Base-by-base conservation (phyloP, 1,284 basidiomycete species). In the Rugosomyces carneus region DNA sequence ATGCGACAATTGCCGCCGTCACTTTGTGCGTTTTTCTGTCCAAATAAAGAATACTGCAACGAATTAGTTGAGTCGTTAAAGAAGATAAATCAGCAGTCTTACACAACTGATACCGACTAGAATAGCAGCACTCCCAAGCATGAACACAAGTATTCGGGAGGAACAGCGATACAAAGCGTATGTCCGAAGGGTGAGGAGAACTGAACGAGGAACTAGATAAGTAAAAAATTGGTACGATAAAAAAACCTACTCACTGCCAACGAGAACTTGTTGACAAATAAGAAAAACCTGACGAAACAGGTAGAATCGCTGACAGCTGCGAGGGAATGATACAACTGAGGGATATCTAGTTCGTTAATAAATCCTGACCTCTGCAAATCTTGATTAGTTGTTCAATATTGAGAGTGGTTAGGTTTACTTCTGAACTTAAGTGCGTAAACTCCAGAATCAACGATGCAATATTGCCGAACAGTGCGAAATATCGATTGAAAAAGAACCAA, bases 401-500 rank as follows among this genome's bases (percentile, higher is more conserved):
- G n/a, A 8, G n/a, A 34, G 5, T 8, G 15, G 5, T 15, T 3
- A 34, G 5, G 31, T 8, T 15, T 34, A 34, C 31, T 15, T 34
- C n/a, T 15, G 31, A 8, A 15, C 9, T 36, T 8, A 64, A 43
- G 10, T 56, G 51, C 20, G 54, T 49, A 40, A 70, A 67, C 5
- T 50, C 55, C 18, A 68, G 45, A n/a, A 63, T 43, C 2, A 60
- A 54, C 23, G 67, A 62, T 2, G 45, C 56, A 9, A 70, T 55
- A 45, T 68, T 67, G 27, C 62, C 64, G 34, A 69, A 57, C 44
- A 71, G 64, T 2, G 67, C 60, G 20, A 67, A 49, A 47, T 75
- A 74, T 5, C 73, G 69, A 45, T 71, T 71, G 19, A 69, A 24
- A 37, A 73, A 64, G 54, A 75, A 75, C 53, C 65, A 64, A 37